A percentile compares a stretch with the other conserved stretches of the same genome.
These are phyloP conservation scores for Penicillium desertorum DNA, from an alignment of 495 filamentous ascomycete species.

Conservation along the genomic window DNA sequence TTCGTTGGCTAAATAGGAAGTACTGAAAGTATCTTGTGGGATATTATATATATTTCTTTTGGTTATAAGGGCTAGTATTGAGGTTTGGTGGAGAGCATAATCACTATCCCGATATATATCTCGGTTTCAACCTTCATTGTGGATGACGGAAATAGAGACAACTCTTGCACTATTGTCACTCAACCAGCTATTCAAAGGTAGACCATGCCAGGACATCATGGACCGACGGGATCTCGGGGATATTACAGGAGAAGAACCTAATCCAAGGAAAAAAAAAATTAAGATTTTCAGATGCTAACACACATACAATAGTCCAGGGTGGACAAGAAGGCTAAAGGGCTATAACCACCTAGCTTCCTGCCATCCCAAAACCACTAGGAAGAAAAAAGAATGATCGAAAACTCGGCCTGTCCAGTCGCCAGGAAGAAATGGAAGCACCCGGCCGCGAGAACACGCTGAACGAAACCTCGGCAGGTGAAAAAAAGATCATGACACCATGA, in stretches of 20 bases:
- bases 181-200: not conserved
- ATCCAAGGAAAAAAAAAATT: not conserved
- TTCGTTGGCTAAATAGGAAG: not conserved
- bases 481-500: conserved; percentile 25
- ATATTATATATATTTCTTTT: not conserved
- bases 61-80: not conserved
- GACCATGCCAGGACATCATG: not conserved
- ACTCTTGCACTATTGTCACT: not conserved
- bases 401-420: conserved; percentile 9
- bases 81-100: not conserved
- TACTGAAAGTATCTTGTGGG: not conserved
- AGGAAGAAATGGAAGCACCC: conserved; percentile 1
- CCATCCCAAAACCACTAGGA: not conserved
- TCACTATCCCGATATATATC: not conserved
- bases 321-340: not conserved
- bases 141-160: not conserved
- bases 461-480: conserved; percentile 21
- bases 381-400: not conserved
- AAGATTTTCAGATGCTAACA: conserved; percentile 9
- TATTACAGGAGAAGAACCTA: not conserved
- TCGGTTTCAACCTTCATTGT: not conserved
- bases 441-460: conserved; percentile 17
- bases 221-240: not conserved
- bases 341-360: not conserved
- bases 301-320: not conserved